Conservation (phyloP, 331 rosid species). For the Ulmus americana region DNA sequence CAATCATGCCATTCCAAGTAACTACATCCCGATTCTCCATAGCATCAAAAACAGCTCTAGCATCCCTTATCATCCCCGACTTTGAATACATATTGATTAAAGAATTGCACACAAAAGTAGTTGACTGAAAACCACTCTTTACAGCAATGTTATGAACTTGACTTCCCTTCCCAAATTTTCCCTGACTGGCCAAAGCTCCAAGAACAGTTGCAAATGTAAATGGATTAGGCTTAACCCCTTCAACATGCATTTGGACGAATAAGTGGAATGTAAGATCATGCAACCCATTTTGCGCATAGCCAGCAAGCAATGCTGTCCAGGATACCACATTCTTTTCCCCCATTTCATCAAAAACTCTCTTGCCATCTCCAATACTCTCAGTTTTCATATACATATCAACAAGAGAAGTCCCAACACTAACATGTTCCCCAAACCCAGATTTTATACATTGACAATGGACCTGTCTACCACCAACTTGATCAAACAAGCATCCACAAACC, state of each 20-base stretch:
- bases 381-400: constrained; percentile 74
- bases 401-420: constrained; percentile 56
- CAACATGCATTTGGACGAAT: constrained; percentile 40
- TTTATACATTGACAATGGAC: constrained; percentile 57
- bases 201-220: constrained; percentile 39
- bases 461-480: constrained; percentile 41
- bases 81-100: constrained; percentile 54
- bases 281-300: constrained; percentile 43
- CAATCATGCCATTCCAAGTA: constrained; percentile 65
- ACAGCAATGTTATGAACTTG: constrained; percentile 50
- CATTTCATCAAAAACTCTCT: constrained; percentile 65
- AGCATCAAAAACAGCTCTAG: constrained; percentile 44
- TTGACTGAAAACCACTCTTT: constrained; percentile 49
- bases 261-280: constrained; percentile 30
- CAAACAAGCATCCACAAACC: constrained; percentile 35
- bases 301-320: constrained; percentile 61
- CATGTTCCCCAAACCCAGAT: constrained; percentile 39
- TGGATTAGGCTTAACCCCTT: constrained; percentile 45
- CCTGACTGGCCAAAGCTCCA: constrained; percentile 43
- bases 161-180: constrained; percentile 35
- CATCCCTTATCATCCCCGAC: constrained; percentile 43
- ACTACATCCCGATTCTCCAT: constrained; percentile 45
- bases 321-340: constrained; percentile 50
- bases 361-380: constrained; percentile 38
- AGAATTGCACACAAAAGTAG: constrained; percentile 44